Base-by-base conservation (phyloP, 202 grass and related monocot species). In the Setaria italica region DNA sequence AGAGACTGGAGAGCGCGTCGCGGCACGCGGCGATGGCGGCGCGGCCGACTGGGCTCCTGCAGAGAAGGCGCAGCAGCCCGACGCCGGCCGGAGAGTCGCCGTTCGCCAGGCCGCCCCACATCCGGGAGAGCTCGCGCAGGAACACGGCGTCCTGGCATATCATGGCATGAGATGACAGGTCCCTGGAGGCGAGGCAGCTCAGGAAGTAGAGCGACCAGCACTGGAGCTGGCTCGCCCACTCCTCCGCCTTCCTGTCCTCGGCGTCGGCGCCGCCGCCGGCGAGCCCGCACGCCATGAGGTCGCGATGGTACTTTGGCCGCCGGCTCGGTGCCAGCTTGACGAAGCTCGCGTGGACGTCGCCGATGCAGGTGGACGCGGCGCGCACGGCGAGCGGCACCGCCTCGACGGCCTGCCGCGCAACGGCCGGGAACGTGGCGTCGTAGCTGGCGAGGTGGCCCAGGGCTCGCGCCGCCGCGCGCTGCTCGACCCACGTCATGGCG, bases 151-250 rank as follows among this genome's bases (percentile, higher is more conserved):
- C 80, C 9, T 89, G 87, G 60, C 90, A 91, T 41, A 99, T 88
- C 42, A 88, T 67, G 68, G 56, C 88, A 85, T 96, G 92, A 48
- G 82, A 92, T 72, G 87, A 74, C 62, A 51, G 8, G 82, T 99
- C 97, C 71, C 89, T 85, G 66, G 87, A 90, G 7, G 97, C 90
- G 54, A 99, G 87, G 85, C 93, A 94, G 89, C 97, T 92, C 9
- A 99, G 80, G 13, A 99, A 74, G 81, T 96, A 94, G 58, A 99
- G 91, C 7, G 91, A 99, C 97, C 97, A 99, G 64, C 97, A 96
- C 88, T 99, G 97, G 56, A 99, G 94, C 88, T 99, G 97, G 88
- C 92, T 96, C 14, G 97, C 92, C 97, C 97, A 96, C 62, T 99
- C 93, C 77, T 99, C 96, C 14, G 91, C 96, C 87, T 95, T 95